Conservation (phyloP, 2,329 filamentous ascomycete genomes). For the Colletotrichum orbiculare region DNA sequence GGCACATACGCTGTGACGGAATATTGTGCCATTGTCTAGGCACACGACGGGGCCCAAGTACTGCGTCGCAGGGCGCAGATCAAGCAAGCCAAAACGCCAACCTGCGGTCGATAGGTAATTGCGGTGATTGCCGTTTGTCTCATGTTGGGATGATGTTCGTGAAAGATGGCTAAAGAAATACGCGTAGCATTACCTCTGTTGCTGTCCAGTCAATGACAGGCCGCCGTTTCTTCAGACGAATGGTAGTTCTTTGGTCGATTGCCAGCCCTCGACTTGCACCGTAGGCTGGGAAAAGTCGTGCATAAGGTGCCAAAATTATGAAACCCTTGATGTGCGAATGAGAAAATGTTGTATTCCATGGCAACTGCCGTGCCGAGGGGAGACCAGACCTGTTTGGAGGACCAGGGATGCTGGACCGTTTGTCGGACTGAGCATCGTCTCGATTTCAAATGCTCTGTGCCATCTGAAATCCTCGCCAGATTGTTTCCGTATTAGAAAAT, state of each 20-base stretch:
- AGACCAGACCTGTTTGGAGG: constrained; percentile 3
- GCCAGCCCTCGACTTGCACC: constrained; percentile 21
- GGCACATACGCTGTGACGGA: constrained; percentile 4
- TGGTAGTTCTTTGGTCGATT: neutral
- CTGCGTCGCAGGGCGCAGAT: constrained; percentile 28
- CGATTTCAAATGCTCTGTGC: neutral
- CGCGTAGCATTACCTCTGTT: neutral
- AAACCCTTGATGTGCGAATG: constrained; percentile 29
- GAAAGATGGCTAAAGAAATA: constrained; percentile 1
- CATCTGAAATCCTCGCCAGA: neutral
- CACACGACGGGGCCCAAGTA: constrained; percentile 6
- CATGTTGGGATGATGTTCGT: constrained; percentile 7
- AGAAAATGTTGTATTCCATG: constrained; percentile 6
- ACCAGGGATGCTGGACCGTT: constrained; percentile 21
- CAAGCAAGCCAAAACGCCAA: constrained; percentile 28
- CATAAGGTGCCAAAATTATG: constrained; percentile 21
- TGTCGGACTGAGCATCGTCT: constrained; percentile 8
- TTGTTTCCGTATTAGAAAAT: neutral
- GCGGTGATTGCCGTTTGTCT: constrained; percentile 4
- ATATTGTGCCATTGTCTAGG: constrained; percentile 2
- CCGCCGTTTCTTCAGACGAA: constrained; percentile 10
- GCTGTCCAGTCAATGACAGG: neutral
- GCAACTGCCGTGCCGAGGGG: constrained; percentile 20
- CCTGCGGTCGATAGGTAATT: neutral
- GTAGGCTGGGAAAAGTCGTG: neutral